Evolutionary conservation across 2,329 filamentous ascomycete species (phyloP), one percentile per base, ranked within the genome.

Genomic region (Ceratocystis variospora): DNA sequence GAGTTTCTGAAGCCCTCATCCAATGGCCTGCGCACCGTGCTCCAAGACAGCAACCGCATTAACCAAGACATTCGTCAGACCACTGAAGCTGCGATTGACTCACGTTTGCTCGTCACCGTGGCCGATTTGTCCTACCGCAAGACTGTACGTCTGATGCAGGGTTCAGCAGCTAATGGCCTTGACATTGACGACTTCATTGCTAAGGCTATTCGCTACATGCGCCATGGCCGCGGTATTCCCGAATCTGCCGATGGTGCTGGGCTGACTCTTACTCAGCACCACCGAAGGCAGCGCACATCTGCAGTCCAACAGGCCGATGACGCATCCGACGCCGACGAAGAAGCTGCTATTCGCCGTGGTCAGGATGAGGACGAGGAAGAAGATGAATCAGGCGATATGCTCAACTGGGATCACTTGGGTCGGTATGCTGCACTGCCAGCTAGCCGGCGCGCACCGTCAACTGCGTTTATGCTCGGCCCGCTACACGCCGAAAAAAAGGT

Each of bases 141-240:
- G 73, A 87, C 90, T 0, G 80, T 87, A 55, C 85, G 87, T 63
- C 80, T 95, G 31, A 85, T 87, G 1, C 80, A 90, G 37, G 91
- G 91, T 5, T 87, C 87, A 71, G 78, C 82, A 1, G 83, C 84
- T 2, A 85, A 87, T 63, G 90, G 91, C 6, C 78, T 99, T 25
- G 92, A 97, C 72, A 81, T 95, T 0, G 92, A 97, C 68, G 89
- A 96, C 71, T 95, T 97, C 72, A 84, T 97, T 15, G 88, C 89
- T 0, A 96, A 95, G 75, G 93, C 88, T 74, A 90, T 95, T 68
- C 83, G 83, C 2, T 97, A 89, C 73, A 96, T 97, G 90, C 85
- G 84, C 25, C 80, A 83, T 45, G 87, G 84, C 2, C 78, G 81
- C 6, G 81, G 83, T 28, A 76, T 76, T 15, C 78, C 82, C 62